Base-by-base conservation (phyloP, 2,329 filamentous ascomycete genomes). In the Fusarium sp. region DNA sequence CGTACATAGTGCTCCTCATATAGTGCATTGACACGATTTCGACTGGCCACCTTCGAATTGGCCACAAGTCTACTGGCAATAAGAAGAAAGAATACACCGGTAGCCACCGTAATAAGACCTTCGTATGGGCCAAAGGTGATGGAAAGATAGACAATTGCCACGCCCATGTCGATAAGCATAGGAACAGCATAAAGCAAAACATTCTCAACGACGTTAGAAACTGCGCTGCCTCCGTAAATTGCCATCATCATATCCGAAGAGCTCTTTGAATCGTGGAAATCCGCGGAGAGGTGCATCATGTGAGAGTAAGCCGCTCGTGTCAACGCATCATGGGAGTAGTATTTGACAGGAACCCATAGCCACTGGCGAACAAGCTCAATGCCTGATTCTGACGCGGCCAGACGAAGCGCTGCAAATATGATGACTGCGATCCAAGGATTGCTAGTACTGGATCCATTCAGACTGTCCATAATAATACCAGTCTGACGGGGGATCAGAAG, bases 401-500 rank as follows among this genome's bases (percentile, higher is more conserved):
- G 77, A 54, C 84, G 83, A 30, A 89, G 79, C 10, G 76, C 75
- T 13, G 85, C 85, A 63, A 87, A 88, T 19, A 86, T 77, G 21
- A 84, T 64, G 4, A 88, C 84, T 25, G 87, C 83, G 6, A 82
- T 67, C 86, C 86, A 88, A 2, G 84, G 82, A 54, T 81, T 84
- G 59, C 78, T 82, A 44, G 82, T 79, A 43, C 85, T 83, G 37
- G 75, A 77, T 11, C 84, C 82, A 30, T 84, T 84, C 23, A 97
- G 81, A 64, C 87, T 87, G 74, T 96, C 89, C 68, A 93, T 90
- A 67, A 97, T 89, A 61, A 92, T 88, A 68, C 93, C 93, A 31
- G 95, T 88, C 76, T 96, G 92, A 21, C 91, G 87, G n/a, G 93
- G 93, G 31, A 93, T 88, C 43, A 97, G 81, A 16, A 97, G 83